Percentiles rank a stretch among this genome's conserved stretches.
Evolutionary conservation across 345 rosid species (phyloP).

Genomic region (Citrus trifoliata): DNA sequence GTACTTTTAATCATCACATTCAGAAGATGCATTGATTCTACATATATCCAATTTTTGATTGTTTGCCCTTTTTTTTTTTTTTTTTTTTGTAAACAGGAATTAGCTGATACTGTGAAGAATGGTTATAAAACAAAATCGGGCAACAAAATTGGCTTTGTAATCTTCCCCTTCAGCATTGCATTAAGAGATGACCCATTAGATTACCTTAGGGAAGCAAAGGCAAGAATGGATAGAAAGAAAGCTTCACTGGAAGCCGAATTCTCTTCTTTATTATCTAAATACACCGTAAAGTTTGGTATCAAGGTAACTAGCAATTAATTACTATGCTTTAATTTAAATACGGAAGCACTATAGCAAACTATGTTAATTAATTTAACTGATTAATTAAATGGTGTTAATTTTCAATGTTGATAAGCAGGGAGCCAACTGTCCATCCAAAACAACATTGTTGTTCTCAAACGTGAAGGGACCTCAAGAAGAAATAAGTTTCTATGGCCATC

Average conservation of each 20-base stretch:
- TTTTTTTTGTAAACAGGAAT: slow-evolving; percentile 11
- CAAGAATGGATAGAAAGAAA: slow-evolving; percentile 34
- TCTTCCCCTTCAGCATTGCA: slow-evolving; percentile 33
- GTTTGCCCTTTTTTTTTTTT: not conserved
- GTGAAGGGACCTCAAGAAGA: slow-evolving; percentile 34
- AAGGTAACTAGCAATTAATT: slow-evolving; percentile 13
- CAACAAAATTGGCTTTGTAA: slow-evolving; percentile 29
- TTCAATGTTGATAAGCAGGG: slow-evolving; percentile 9
- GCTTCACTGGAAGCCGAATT: slow-evolving; percentile 20
- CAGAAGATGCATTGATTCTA: too few species aligned
- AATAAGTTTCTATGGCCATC: slow-evolving; percentile 34
- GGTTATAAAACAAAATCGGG: slow-evolving; percentile 29
- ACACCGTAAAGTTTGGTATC: not conserved
- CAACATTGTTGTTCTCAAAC: slow-evolving; percentile 32
- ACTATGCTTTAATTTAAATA: too few species aligned
- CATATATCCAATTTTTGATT: too few species aligned
- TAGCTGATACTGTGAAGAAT: slow-evolving; percentile 29
- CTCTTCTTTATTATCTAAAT: slow-evolving; percentile 4
- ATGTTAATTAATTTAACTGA: too few species aligned
- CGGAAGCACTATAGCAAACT: too few species aligned
- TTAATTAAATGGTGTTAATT: not conserved
- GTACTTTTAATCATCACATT: not conserved
- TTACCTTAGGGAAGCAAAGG: slow-evolving; percentile 26
- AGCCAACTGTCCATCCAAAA: slow-evolving; percentile 15
- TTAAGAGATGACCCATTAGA: slow-evolving; percentile 32